phyloP scores from a whole-genome alignment of 352 stramenopile species.

The Globisporangium nunn region DNA sequence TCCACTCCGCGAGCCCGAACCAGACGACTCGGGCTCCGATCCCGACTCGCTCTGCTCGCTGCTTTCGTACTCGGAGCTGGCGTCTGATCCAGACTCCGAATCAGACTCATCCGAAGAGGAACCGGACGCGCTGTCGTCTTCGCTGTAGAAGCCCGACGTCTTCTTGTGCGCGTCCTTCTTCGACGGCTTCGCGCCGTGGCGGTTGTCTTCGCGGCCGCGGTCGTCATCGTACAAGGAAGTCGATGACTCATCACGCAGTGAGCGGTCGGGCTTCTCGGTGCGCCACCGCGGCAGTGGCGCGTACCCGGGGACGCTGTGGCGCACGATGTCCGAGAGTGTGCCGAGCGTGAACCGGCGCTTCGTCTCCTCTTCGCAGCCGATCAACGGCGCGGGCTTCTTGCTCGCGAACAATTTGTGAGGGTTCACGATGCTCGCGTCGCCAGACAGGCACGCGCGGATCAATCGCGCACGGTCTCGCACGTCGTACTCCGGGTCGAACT shows the following conservation, averaged over 20 bases:
- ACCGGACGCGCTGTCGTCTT: slow-evolving; percentile 45
- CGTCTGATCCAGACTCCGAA: slow-evolving; percentile 25
- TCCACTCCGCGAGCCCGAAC: slow-evolving; percentile 18
- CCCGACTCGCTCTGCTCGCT: slow-evolving; percentile 22
- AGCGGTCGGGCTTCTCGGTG: slow-evolving; percentile 49
- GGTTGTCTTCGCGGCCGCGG: slow-evolving; percentile 16
- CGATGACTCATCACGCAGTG: slow-evolving; percentile 66
- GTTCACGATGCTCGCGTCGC: slow-evolving; percentile 49
- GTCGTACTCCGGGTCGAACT: slow-evolving; percentile 92
- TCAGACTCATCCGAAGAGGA: slow-evolving; percentile 24
- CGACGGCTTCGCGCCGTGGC: slow-evolving; percentile 6
- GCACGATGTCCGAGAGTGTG: slow-evolving; percentile 83
- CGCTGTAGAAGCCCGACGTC: slow-evolving; percentile 61
- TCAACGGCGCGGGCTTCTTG: slow-evolving; percentile 73
- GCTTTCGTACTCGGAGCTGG: slow-evolving; percentile 35
- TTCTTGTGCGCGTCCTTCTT: slow-evolving; percentile 28
- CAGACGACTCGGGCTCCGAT: slow-evolving; percentile 21
- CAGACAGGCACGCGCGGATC: slow-evolving; percentile 62
- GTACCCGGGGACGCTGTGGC: slow-evolving; percentile 83
- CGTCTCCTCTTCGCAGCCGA: slow-evolving; percentile 64
- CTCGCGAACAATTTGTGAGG: slow-evolving; percentile 69
- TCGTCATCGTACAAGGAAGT: slow-evolving; percentile 25
- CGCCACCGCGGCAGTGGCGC: slow-evolving; percentile 68
- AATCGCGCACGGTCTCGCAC: slow-evolving; percentile 88
- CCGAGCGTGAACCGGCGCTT: slow-evolving; percentile 81